phyloP scores from a whole-genome alignment of 1,284 basidiomycete species.

The Anthracocystis walkeri region DNA sequence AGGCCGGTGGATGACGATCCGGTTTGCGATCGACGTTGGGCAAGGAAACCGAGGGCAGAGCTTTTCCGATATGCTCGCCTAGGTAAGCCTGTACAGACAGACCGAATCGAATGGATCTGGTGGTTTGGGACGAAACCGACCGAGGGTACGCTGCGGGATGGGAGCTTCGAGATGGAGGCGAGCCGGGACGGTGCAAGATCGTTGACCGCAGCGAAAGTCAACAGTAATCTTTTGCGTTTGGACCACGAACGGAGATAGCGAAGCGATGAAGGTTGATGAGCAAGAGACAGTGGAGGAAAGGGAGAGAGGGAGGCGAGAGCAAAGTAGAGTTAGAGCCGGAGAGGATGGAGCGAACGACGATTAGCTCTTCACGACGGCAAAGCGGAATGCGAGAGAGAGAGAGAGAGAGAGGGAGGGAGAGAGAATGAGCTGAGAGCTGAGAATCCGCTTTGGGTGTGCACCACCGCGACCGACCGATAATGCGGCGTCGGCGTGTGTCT shows the following conservation, averaged over 20 bases:
- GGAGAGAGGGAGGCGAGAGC: background rate
- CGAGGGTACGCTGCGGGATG: background rate
- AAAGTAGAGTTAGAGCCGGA: background rate
- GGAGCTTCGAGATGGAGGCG: background rate
- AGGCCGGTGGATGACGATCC: background rate
- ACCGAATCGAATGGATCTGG: background rate
- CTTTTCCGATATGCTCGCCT: background rate
- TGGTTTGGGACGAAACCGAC: background rate
- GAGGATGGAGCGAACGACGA: constrained; percentile 5
- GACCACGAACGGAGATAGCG: constrained; percentile 19
- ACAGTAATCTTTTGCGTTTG: constrained; percentile 8
- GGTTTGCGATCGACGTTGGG: background rate
- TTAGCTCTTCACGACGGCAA: constrained; percentile 4
- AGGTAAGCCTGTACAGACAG: background rate
- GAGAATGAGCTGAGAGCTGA: too few species aligned
- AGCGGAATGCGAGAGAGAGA: constrained; percentile 5
- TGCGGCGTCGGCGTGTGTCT: constrained; percentile 9
- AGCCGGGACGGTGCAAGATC: constrained; percentile 6
- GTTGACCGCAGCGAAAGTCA: constrained; percentile 31
- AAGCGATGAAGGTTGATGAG: constrained; percentile 8
- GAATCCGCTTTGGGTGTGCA: constrained; percentile 10
- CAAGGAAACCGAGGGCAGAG: background rate
- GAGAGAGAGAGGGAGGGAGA: background rate
- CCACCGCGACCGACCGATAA: constrained; percentile 8
- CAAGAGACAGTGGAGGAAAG: background rate